These are phyloP conservation scores for Carallia pectinifolia DNA, from an alignment of 345 rosid genomes.

Conservation along the genomic window DNA sequence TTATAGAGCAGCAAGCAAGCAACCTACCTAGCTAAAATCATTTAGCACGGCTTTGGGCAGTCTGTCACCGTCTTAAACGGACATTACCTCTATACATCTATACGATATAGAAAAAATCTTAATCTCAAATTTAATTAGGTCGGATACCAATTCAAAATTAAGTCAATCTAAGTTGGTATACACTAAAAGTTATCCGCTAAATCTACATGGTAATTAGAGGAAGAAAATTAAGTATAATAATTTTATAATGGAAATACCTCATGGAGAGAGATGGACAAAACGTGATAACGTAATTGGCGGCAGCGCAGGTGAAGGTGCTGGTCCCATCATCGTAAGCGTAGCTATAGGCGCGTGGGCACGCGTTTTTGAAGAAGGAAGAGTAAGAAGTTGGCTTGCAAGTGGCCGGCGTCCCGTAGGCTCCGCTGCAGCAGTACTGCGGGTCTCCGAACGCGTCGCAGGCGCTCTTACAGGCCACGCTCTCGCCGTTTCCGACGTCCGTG, in stretches of 20 bases:
- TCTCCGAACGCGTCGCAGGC: constrained; percentile 57
- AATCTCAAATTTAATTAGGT: too few species aligned
- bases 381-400: constrained; percentile 53
- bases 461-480: constrained; percentile 60
- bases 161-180: too few species aligned
- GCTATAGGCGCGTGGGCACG: constrained; percentile 61
- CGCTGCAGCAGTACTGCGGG: constrained; percentile 65
- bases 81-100: too few species aligned
- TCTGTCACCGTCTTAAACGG: too few species aligned
- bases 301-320: constrained; percentile 55
- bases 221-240: too few species aligned
- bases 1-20: too few species aligned
- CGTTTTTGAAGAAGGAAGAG: constrained; percentile 52
- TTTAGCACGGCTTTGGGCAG: too few species aligned
- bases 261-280: constrained; percentile 50
- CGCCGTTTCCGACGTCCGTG: constrained; percentile 2
- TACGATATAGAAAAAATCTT: too few species aligned
- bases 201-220: too few species aligned
- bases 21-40: too few species aligned
- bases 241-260: constrained; percentile 21
- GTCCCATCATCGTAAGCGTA: constrained; percentile 64
- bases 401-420: constrained; percentile 46
- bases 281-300: constrained; percentile 49
- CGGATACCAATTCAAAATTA: too few species aligned
- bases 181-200: too few species aligned